Conservation (phyloP, 2,329 filamentous ascomycete species). For the Mariannaea elegans region DNA sequence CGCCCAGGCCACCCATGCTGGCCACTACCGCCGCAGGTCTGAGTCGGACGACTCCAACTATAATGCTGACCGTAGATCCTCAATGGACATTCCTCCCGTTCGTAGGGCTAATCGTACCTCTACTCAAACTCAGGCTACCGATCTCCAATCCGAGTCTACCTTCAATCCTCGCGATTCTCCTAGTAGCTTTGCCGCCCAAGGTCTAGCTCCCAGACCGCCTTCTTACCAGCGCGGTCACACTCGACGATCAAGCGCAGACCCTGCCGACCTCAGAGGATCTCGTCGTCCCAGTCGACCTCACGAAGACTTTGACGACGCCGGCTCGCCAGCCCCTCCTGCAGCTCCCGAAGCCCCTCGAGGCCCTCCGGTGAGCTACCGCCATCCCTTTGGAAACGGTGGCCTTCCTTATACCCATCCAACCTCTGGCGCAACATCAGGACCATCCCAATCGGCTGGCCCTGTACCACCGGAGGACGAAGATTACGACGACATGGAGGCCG, state of each 20-base stretch:
- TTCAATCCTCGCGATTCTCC: slow-evolving; percentile 67
- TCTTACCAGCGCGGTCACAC: slow-evolving; percentile 60
- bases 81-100: slow-evolving; percentile 49
- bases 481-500: slow-evolving; percentile 38
- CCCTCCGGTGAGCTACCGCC: slow-evolving; percentile 66
- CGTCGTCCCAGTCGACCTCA: slow-evolving; percentile 46
- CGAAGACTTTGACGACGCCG: slow-evolving; percentile 52
- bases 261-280: slow-evolving; percentile 54
- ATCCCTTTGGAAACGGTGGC: slow-evolving; percentile 50
- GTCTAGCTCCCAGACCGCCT: slow-evolving; percentile 67
- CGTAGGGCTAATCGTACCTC: slow-evolving; percentile 62
- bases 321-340: slow-evolving; percentile 53
- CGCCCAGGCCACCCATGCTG: slow-evolving; percentile 35
- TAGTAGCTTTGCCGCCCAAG: slow-evolving; percentile 59
- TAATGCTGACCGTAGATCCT: slow-evolving; percentile 45
- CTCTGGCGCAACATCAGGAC: slow-evolving; percentile 15
- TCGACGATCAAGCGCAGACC: slow-evolving; percentile 49
- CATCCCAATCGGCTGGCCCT: slow-evolving; percentile 20
- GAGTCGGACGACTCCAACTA: slow-evolving; percentile 42
- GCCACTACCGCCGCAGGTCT: slow-evolving; percentile 49
- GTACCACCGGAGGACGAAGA: slow-evolving; percentile 16
- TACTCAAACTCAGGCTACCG: slow-evolving; percentile 63
- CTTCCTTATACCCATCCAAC: slow-evolving; percentile 36
- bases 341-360: slow-evolving; percentile 70
- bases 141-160: slow-evolving; percentile 66